Conservation (phyloP, 305 asterid genomes). For the Rubia tinctorum region DNA sequence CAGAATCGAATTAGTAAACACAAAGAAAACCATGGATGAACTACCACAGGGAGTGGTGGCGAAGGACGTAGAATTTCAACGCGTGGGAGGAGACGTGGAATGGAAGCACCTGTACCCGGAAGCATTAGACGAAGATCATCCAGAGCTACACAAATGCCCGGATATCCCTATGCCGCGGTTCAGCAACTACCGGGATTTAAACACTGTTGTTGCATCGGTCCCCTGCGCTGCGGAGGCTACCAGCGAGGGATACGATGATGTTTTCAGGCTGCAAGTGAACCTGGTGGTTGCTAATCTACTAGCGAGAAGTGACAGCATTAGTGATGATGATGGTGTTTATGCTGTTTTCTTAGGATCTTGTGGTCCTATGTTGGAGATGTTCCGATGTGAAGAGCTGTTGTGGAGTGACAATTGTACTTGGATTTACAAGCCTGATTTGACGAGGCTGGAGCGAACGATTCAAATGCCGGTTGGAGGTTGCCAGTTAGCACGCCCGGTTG, state of each 20-base stretch:
- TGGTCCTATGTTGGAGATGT: constrained; percentile 71
- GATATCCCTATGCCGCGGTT: constrained; percentile 61
- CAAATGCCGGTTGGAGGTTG: constrained; percentile 72
- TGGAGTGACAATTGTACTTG: constrained; percentile 48
- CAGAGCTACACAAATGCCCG: constrained; percentile 41
- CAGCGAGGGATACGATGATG: constrained; percentile 36
- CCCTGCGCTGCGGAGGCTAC: constrained; percentile 33
- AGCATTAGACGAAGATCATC: constrained; percentile 40
- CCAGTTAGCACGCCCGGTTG: constrained; percentile 55
- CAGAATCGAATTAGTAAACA: constrained; percentile 47
- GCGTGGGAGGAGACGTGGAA: constrained; percentile 22
- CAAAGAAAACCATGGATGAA: constrained; percentile 11
- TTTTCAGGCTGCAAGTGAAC: constrained; percentile 67
- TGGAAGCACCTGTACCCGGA: constrained; percentile 63
- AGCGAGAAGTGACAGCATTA: constrained; percentile 35
- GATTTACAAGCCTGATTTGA: constrained; percentile 64
- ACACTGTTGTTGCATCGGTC: constrained; percentile 58
- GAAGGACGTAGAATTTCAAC: constrained; percentile 36
- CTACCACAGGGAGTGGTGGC: constrained; percentile 17
- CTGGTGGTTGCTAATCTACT: constrained; percentile 71
- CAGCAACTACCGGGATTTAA: constrained; percentile 36
- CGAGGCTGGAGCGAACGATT: constrained; percentile 38
- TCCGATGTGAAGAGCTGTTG: constrained; percentile 68
- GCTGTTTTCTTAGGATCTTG: constrained; percentile 63
- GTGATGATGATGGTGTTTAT: constrained; percentile 12